Percentiles rank a stretch among this genome's conserved stretches.
phyloP scores from a whole-genome alignment of 192 early-diverging fungal species.

The Blastocladiella britannica region DNA sequence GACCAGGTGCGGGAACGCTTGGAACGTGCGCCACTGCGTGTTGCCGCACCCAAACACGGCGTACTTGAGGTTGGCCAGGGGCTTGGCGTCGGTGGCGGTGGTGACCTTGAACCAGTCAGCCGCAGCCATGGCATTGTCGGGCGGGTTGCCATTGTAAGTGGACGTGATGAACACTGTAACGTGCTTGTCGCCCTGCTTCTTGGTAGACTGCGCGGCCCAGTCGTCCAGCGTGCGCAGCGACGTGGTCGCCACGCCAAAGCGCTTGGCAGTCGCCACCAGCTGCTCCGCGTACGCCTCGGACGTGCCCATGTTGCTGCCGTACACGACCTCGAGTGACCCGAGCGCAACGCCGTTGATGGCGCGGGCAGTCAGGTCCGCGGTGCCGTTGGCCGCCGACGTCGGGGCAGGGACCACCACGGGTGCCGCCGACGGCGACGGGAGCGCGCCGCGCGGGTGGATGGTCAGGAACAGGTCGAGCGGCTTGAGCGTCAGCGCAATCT shows the following conservation, averaged over 20 bases:
- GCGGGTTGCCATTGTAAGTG: conserved; percentile 27
- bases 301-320: conserved; percentile 31
- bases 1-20: conserved; percentile 25
- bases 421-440: neutral
- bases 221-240: conserved; percentile 16
- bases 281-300: conserved; percentile 25
- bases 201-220: conserved; percentile 12
- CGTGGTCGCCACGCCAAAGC: conserved; percentile 17
- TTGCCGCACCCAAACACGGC: conserved; percentile 38
- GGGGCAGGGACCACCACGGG: neutral
- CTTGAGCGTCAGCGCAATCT: conserved; percentile 8
- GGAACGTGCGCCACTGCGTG: conserved; percentile 35
- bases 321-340: no score
- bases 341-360: conserved; percentile 14
- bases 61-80: conserved; percentile 18
- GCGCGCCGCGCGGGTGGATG: conserved; percentile 8
- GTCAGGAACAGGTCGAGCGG: conserved; percentile 15
- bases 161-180: conserved; percentile 16
- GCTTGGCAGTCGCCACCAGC: conserved; percentile 10
- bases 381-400: neutral
- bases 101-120: conserved; percentile 13
- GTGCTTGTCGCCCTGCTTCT: conserved; percentile 3
- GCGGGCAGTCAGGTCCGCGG: neutral
- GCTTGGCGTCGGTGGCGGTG: neutral
- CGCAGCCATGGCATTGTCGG: conserved; percentile 22